phyloP scores from a whole-genome alignment of 176 grass and related monocot species.

The Carex scoparia region DNA sequence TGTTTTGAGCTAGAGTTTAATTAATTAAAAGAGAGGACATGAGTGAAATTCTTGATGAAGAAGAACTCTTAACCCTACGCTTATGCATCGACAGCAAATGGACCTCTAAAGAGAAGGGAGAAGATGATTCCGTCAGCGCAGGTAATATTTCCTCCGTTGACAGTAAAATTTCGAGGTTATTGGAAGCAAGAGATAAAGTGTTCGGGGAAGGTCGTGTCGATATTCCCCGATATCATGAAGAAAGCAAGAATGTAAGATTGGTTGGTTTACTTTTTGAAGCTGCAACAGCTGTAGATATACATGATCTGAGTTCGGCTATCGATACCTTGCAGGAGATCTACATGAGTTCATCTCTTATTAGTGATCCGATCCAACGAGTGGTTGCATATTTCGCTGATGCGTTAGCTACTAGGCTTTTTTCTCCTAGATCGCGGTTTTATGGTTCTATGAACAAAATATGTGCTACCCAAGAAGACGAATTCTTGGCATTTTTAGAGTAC shows the following conservation, averaged over 20 bases:
- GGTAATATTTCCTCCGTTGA: not conserved
- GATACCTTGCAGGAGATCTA: slow-evolving; percentile 47
- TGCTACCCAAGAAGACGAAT: slow-evolving; percentile 26
- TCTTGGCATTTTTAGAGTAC: slow-evolving; percentile 62
- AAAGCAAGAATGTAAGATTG: slow-evolving; percentile 17
- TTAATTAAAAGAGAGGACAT: slow-evolving; percentile 7
- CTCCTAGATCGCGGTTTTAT: not conserved
- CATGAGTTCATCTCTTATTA: slow-evolving; percentile 33
- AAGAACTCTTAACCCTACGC: slow-evolving; percentile 48
- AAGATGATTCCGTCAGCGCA: not conserved
- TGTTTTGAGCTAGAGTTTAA: not conserved
- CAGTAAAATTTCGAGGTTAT: slow-evolving; percentile 29
- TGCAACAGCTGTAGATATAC: slow-evolving; percentile 29
- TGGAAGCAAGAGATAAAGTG: slow-evolving; percentile 43
- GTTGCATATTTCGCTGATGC: slow-evolving; percentile 57
- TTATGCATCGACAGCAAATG: slow-evolving; percentile 28
- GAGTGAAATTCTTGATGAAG: slow-evolving; percentile 19
- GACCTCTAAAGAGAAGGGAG: slow-evolving; percentile 10
- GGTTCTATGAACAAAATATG: not conserved
- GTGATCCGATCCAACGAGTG: slow-evolving; percentile 53
- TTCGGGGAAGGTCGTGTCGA: not conserved
- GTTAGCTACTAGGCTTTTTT: slow-evolving; percentile 35
- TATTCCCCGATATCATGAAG: not conserved
- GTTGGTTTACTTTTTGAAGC: slow-evolving; percentile 45
- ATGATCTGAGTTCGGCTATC: slow-evolving; percentile 29